phyloP scores from a whole-genome alignment of 306 rosid species.

The Pyrus bretschneideri region DNA sequence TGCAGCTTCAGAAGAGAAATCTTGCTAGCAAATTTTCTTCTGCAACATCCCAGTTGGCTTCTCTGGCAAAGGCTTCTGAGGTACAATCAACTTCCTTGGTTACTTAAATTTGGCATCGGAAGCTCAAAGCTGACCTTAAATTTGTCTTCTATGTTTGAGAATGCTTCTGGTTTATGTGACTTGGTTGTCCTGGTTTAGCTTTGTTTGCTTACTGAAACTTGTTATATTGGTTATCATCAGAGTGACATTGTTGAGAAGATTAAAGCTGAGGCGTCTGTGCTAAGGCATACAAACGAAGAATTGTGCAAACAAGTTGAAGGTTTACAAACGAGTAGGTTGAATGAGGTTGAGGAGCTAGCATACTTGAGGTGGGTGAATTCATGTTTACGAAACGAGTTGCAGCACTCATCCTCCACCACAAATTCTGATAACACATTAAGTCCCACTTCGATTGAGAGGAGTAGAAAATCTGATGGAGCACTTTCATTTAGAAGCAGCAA shows the following conservation, averaged over 20 bases:
- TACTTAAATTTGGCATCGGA: no score
- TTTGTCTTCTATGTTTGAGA: no score
- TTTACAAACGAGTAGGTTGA: conserved; percentile 78
- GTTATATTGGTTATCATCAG: conserved; percentile 30
- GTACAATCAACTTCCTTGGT: conserved; percentile 16
- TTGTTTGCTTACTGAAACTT: background rate
- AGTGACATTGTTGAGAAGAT: conserved; percentile 69
- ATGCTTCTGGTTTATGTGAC: background rate
- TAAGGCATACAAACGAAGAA: conserved; percentile 81
- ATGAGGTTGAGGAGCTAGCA: conserved; percentile 97
- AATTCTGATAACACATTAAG: conserved; percentile 55
- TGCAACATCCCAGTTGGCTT: conserved; percentile 54
- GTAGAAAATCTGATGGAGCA: conserved; percentile 42
- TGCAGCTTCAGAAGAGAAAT: conserved; percentile 85
- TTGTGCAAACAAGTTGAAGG: conserved; percentile 94
- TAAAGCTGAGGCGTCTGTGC: conserved; percentile 80
- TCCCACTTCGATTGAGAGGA: conserved; percentile 41
- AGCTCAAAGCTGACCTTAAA: no score
- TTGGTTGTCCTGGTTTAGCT: background rate
- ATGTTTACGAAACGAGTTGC: conserved; percentile 75
- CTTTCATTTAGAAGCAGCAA: conserved; percentile 45
- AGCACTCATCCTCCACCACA: conserved; percentile 49
- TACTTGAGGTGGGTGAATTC: conserved; percentile 98
- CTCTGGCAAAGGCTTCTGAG: conserved; percentile 57
- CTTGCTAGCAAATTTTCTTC: conserved; percentile 70